These are phyloP conservation scores for Tuctoria greenei DNA, from an alignment of 176 grass and related monocot species.

Conservation along the genomic window DNA sequence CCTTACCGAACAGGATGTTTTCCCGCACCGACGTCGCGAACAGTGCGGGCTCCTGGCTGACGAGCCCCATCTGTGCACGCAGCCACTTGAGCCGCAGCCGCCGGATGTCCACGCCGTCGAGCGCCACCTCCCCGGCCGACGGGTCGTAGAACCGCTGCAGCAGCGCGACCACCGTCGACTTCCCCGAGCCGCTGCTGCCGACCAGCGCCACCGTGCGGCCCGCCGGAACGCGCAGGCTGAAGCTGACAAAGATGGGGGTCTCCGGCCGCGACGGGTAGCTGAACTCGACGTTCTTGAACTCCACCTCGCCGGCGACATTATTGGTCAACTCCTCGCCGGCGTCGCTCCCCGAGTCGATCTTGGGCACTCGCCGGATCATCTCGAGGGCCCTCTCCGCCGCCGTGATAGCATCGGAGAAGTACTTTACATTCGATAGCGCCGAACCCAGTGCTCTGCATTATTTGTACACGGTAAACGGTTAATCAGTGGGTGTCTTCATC, in stretches of 20 bases:
- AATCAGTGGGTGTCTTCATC: no score
- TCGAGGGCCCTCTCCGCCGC: slow-evolving; percentile 60
- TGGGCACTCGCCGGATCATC: slow-evolving; percentile 70
- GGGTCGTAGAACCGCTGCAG: slow-evolving; percentile 93
- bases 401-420: slow-evolving; percentile 79
- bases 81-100: slow-evolving; percentile 86
- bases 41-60: slow-evolving; percentile 94
- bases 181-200: no score
- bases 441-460: slow-evolving; percentile 63
- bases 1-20: slow-evolving; percentile 97
- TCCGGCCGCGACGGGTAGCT: slow-evolving; percentile 81
- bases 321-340: slow-evolving; percentile 56
- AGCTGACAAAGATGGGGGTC: slow-evolving; percentile 65
- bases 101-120: slow-evolving; percentile 79
- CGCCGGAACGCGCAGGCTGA: slow-evolving; percentile 74
- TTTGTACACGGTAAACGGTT: neutral
- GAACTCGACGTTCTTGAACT: slow-evolving; percentile 79
- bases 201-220: slow-evolving; percentile 82
- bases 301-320: slow-evolving; percentile 78
- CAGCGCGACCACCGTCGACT: slow-evolving; percentile 89
- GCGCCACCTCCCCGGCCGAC: slow-evolving; percentile 50
- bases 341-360: slow-evolving; percentile 76
- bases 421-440: slow-evolving; percentile 79
- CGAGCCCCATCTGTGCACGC: slow-evolving; percentile 81
- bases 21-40: slow-evolving; percentile 85